Evolutionary conservation across 306 rosid species (phyloP).

Genomic region (Rosa lucieae): DNA sequence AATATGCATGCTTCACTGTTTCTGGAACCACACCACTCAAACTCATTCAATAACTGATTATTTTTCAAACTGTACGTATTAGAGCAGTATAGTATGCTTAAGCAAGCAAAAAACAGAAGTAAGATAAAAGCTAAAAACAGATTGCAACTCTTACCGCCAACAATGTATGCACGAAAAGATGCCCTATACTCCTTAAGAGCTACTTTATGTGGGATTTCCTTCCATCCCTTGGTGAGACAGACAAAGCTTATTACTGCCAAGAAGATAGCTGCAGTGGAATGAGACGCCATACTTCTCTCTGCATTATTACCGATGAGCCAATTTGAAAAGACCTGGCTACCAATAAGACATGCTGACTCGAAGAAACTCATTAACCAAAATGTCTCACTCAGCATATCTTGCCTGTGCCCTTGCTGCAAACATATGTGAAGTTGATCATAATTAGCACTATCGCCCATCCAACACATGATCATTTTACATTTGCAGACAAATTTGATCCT

Average conservation of each 20-base stretch:
- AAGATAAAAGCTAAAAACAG: not conserved
- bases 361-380: constrained; percentile 91
- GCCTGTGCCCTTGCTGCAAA: constrained; percentile 90
- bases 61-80: not conserved
- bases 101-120: not conserved
- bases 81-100: not conserved
- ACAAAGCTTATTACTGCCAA: constrained; percentile 60
- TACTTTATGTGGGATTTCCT: constrained; percentile 48
- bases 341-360: constrained; percentile 77
- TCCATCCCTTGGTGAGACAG: constrained; percentile 62
- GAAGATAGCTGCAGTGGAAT: constrained; percentile 54
- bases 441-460: constrained; percentile 20
- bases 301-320: constrained; percentile 61
- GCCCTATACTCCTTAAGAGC: constrained; percentile 62
- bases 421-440: constrained; percentile 15
- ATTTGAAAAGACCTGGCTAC: constrained; percentile 85
- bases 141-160: constrained; percentile 62
- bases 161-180: constrained; percentile 58
- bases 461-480: not conserved
- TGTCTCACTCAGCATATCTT: constrained; percentile 73
- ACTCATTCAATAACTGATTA: not conserved
- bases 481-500: not conserved
- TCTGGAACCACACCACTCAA: not conserved
- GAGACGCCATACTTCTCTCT: constrained; percentile 40
- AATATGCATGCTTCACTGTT: no score